Evolutionary conservation across 768 basidiomycete genomes (phyloP), one percentile per base, ranked within the genome.

Genomic region (Tulasnella sp.): DNA sequence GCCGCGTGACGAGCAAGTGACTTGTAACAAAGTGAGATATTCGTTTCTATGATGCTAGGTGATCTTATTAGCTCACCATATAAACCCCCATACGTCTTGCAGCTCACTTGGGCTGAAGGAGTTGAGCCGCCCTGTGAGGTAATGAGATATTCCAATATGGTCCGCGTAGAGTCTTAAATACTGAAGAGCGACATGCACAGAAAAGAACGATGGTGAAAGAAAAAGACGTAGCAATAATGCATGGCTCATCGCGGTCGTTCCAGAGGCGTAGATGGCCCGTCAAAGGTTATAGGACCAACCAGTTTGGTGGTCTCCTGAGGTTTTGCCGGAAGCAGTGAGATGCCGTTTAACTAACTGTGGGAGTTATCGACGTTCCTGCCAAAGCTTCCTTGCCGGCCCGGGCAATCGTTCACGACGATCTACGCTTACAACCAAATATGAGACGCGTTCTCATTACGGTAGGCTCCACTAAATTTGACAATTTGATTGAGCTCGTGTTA

Each of bases 1-100:
- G 90, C 49, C 85, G 78, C 3, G 93, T 95, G 46, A 98, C 78
- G 52, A 96, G 79, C 32, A 99, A 78, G 69, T 99, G 91, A 65
- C 93, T 98, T 61, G 37, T 50, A 4, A 46, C 9, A 20, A 20
- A 7, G 10, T n/a, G 31, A n/a, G 15, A 15, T 24, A 4, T 28
- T 29, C 42, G 39, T 25, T 52, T 41, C 54, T 54, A 58, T 54
- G 13, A 19, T 54, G 50, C 51, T 61, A 48, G 61, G 60, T 34
- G 48, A 31, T 12, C 13, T 15, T 10, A 37, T 6, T 45, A 20
- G 60, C 65, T 66, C 61, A 87, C 86, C 84, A 89, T 66, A 90
- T 72, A 64, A 90, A 88, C 20, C 85, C 84, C 87, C 87, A 90
- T 55, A 86, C 82, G 62, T 88, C 86, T 54, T 77, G 74, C 44